Evolutionary conservation across 179 eudicot genomes (phyloP).

Genomic region (Amaranthus tricolor): DNA sequence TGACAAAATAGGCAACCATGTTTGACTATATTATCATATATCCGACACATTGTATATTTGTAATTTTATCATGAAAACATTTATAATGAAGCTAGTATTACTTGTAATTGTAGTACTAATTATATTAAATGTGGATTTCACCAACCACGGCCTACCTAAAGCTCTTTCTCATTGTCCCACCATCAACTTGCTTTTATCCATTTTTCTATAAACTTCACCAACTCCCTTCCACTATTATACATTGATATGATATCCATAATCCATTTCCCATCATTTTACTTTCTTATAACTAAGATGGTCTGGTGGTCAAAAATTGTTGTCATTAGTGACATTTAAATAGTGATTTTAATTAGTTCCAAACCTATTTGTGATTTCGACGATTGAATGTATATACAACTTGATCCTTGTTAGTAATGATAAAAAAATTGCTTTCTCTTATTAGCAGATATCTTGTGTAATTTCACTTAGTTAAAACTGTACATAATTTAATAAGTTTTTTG

Average conservation of each 20-base stretch:
- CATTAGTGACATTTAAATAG: too few relatives aligned
- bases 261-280: not conserved
- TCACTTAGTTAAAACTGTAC: too few relatives aligned
- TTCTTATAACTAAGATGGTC: not conserved
- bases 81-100: not conserved
- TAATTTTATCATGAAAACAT: not conserved
- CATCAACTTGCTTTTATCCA: not conserved
- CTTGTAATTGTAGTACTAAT: not conserved
- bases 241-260: not conserved
- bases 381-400: too few relatives aligned
- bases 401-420: too few relatives aligned
- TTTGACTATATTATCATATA: not conserved
- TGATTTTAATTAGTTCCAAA: too few relatives aligned
- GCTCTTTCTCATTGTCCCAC: not conserved
- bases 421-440: too few relatives aligned
- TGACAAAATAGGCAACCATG: not conserved
- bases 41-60: not conserved
- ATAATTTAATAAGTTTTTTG: too few relatives aligned
- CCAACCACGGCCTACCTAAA: conserved; percentile 12
- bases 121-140: conserved; percentile 1
- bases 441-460: too few relatives aligned
- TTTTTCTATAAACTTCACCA: conserved; percentile 3
- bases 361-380: too few relatives aligned
- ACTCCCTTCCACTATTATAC: not conserved
- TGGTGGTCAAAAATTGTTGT: too few relatives aligned